Base-by-base conservation (phyloP, 192 early-diverging fungal species). In the Coemansia umbellata region DNA sequence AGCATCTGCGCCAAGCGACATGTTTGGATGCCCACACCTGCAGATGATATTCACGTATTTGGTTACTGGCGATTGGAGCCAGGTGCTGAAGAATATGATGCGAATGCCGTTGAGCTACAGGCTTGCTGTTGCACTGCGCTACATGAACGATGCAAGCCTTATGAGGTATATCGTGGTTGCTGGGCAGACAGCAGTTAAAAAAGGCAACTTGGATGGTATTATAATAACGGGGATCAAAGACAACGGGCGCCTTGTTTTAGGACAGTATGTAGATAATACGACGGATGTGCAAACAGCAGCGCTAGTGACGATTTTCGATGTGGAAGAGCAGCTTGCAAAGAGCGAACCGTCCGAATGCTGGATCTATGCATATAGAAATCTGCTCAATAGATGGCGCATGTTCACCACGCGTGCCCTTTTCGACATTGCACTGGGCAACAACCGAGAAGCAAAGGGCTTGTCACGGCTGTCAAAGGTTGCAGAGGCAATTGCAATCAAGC, bases 271-370 rank as follows among this genome's bases (percentile, higher is more conserved):
- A 8, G 85, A 99, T 76, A 58, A 60, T 24, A 92, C 91, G 2
- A 89, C 88, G 1, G 96, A 99, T 59, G 82, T 95, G 41, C 96
- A 99, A 69, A 95, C 91, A 3, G 92, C 88, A 0, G 79, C 85
- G 22, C 59, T 97, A 15, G 67, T 86, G 2, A 69, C 86, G 22
- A 80, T 81, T 22, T 82, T 83, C 26, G 86, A 69, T 11, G 54
- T 66, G 1, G 53, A 54, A 24, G 43, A 44, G 15, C 47, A 50
- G 26, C 40, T 49, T 14, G 31, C 37, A 3, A 28, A 50, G 17
- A 51, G 37, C 33, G 74, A 66, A 24, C 51, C 54, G n/a, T 68
- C 55, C 7, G 71, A 79, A 36, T 49, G 56, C 47, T 75, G 77
- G 68, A 63, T 69, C 36, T 66, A 78, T 28, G 87, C 85, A 37